A percentile compares a stretch with the other conserved stretches of the same genome.
Evolutionary conservation across 179 eudicot species (phyloP).

Genomic region (Spinacia oleracea): DNA sequence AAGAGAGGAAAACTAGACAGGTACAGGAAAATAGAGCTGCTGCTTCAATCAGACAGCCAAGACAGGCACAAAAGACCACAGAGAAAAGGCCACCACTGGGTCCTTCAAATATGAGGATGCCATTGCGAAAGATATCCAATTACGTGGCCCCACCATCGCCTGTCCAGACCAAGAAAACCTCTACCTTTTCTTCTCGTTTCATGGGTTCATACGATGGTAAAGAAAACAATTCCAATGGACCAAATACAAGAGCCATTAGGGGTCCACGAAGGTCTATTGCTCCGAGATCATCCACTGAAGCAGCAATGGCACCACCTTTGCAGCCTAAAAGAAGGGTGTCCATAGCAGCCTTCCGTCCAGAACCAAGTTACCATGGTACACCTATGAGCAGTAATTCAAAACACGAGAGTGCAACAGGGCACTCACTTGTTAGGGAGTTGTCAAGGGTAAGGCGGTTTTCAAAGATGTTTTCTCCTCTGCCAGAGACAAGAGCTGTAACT

Average conservation of each 20-base stretch:
- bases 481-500: slow-evolving; percentile 29
- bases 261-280: slow-evolving; percentile 70
- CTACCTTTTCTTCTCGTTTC: slow-evolving; percentile 28
- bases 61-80: slow-evolving; percentile 36
- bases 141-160: slow-evolving; percentile 58
- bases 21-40: slow-evolving; percentile 71
- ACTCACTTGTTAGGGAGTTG: slow-evolving; percentile 60
- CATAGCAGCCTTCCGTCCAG: slow-evolving; percentile 54
- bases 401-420: slow-evolving; percentile 43
- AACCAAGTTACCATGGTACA: slow-evolving; percentile 38
- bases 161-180: slow-evolving; percentile 35
- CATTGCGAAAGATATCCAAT: slow-evolving; percentile 69
- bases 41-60: slow-evolving; percentile 45
- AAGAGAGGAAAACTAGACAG: slow-evolving; percentile 70
- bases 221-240: slow-evolving; percentile 43
- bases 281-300: slow-evolving; percentile 42
- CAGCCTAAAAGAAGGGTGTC: slow-evolving; percentile 75
- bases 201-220: slow-evolving; percentile 44
- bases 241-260: slow-evolving; percentile 36
- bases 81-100: slow-evolving; percentile 70
- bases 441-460: slow-evolving; percentile 67
- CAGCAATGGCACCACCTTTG: slow-evolving; percentile 18
- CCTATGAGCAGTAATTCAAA: slow-evolving; percentile 38
- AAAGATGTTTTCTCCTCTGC: slow-evolving; percentile 53
- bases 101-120: slow-evolving; percentile 63